Base-by-base conservation (phyloP, 2,329 filamentous ascomycete genomes). In the Colletotrichum incanum region DNA sequence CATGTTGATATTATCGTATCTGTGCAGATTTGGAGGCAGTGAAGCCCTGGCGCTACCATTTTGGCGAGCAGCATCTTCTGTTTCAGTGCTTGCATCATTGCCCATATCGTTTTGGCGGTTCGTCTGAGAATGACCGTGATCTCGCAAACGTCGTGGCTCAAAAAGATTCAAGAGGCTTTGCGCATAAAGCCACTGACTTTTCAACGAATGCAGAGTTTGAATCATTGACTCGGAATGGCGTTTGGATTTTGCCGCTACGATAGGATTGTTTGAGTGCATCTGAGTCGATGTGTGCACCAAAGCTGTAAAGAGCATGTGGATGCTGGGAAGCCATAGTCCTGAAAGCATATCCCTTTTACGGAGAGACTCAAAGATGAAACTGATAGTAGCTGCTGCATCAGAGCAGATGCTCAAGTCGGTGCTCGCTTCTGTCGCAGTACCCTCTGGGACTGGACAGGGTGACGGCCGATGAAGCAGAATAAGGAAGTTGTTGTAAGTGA, bases 401-500 rank as follows among this genome's bases (percentile, higher is more conserved):
- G 76, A 76, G 59, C 80, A 82, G 23, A 81, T 80, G 59, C 75
- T 78, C 59, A 76, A 60, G 61, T 81, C 79, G 34, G 68, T 76
- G 37, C 74, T 73, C 1, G 74, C 64, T 6, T 75, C 73, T 2
- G 74, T 67, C 8, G 67, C 49, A 20, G 73, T 54, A 56, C 47
- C 71, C 1, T 60, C 69, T 1, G 61, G 55, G 31, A 9, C 49
- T 23, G 47, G 37, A 20, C 31, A 50, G 54, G 80, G 79, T 1
- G 77, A 74, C 5, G 78, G 76, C 3, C 80, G 77, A 65, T 82
- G 80, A 18, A 82, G 77, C 2, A 82, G 75, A n/a, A 81, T 74
- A 34, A 82, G 76, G 43, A 80, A 79, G 70, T 79, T 79, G 63
- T 81, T 80, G 64, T 81, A 82, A 1, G 78, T 79, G 39, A 82